phyloP scores from a whole-genome alignment of 1,284 basidiomycete genomes.

The Microbotryum scabiosae region DNA sequence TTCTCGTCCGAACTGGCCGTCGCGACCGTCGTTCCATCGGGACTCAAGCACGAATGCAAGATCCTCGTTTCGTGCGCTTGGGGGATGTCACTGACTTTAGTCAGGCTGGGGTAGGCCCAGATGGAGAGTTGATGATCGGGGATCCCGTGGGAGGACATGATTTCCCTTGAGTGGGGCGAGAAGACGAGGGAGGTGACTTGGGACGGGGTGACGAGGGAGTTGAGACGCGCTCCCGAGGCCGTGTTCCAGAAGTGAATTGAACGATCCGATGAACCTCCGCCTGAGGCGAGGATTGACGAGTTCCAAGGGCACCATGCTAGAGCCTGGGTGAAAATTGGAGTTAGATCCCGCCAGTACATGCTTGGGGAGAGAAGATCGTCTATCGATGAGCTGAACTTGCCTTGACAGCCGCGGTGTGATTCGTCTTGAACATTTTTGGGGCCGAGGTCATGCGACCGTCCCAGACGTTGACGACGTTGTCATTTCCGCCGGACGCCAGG shows the following conservation, averaged over 20 bases:
- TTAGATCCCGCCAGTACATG: slow-evolving; percentile 1
- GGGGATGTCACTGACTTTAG: slow-evolving; percentile 73
- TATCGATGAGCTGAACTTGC: slow-evolving; percentile 41
- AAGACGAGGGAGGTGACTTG: slow-evolving; percentile 91
- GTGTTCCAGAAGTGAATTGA: slow-evolving; percentile 58
- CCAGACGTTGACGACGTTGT: slow-evolving; percentile 96
- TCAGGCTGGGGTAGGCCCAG: slow-evolving; percentile 60
- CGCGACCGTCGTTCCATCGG: slow-evolving; percentile 77
- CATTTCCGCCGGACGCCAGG: slow-evolving; percentile 89
- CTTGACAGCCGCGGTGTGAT: slow-evolving; percentile 91
- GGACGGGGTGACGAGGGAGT: slow-evolving; percentile 70
- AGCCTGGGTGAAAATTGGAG: slow-evolving; percentile 50
- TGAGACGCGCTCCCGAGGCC: slow-evolving; percentile 69
- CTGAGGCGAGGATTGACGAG: slow-evolving; percentile 78
- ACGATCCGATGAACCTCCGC: slow-evolving; percentile 90
- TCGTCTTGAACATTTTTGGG: slow-evolving; percentile 64
- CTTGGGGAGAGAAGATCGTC: not conserved
- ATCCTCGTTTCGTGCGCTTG: slow-evolving; percentile 87
- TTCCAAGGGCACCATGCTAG: slow-evolving; percentile 98
- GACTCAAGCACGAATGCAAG: slow-evolving; percentile 72
- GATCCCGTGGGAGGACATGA: slow-evolving; percentile 88
- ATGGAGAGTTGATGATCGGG: slow-evolving; percentile 61
- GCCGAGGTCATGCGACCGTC: slow-evolving; percentile 72
- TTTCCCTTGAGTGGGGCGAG: slow-evolving; percentile 79
- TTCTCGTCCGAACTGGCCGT: slow-evolving; percentile 90